Base-by-base conservation (phyloP, 108 stramenopile genomes). In the Nitzschia inconspicua region DNA sequence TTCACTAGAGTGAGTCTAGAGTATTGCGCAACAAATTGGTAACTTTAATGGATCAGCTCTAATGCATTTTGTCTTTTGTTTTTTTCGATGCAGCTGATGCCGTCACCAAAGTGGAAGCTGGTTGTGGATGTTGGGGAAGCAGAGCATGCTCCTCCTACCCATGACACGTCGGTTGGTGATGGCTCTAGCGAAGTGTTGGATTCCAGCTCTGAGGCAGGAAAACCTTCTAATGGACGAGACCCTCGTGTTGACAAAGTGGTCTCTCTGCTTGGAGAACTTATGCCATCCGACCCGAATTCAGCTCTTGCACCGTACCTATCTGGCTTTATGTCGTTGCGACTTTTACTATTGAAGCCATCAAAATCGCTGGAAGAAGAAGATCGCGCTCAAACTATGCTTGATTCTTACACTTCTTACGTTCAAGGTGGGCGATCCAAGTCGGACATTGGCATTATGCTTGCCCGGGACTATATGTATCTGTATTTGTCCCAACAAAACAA, bases 91-190 rank as follows among this genome's bases (percentile, higher is more conserved):
- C 64, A 78, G 74, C 53, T 93, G 50, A 63, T 86, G 65, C 91
- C 91, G 0, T 71, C 77, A 22, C 91, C 91, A 11, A 87, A 84
- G 52, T 93, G 91, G 91, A 93, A 93, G 76, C 70, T 93, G 35
- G 82, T 89, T 35, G 91, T 93, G 2, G 91, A 93, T 57, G 58
- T 93, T n/a, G 91, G 91, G 20, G 70, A 72, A 37, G 37, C 52
- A 18, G 61, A 63, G 24, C n/a, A n/a, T n/a, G 63, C 56, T 0
- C 50, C 40, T 27, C 36, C 30, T 9, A 55, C 50, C 2, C 63
- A 58, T n/a, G 8, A 25, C 28, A 35, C 7, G 16, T 31, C 41
- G 3, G 8, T 42, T 7, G 20, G 11, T 8, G n/a, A n/a, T n/a
- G n/a, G n/a, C n/a, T 35, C 53, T 19, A 43, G 40, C 7, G 25